Evolutionary conservation across 1,139 yeast genomes (phyloP), one percentile per base, ranked within the genome.

Genomic region (Geotrichum cucujoidarum): DNA sequence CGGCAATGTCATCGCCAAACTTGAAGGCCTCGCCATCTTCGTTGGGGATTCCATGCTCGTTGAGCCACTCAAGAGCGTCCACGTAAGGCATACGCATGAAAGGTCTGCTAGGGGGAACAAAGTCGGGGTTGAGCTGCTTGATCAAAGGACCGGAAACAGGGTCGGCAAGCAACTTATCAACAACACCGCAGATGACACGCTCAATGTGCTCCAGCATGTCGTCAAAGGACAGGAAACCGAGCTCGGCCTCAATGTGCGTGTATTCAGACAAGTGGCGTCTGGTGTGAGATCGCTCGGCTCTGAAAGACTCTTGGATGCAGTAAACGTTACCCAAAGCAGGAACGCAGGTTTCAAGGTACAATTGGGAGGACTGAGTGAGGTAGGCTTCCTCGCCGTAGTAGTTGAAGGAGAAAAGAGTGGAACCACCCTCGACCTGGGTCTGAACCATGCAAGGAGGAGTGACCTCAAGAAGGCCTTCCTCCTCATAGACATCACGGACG

Each of bases 381-480:
- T 75, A 94, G 14, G 98, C 98, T 67, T 90, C 94, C 73, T 92
- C 95, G 45, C 97, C 97, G 66, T 94, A 94, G 74, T 94, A 94
- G 67, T 87, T 85, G 75, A 94, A 75, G 61, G 83, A 81, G 74
- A 94, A 94, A 65, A 94, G 76, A 16, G 98, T 94, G 30, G 97
- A 85, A 48, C 99, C 99, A 67, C 99, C 98, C 74, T 94, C 99
- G 53, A 94, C 99, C 74, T 92, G 97, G 40, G 97, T 90, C 73
- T 94, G 98, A 51, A 94, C 99, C 97, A 94, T 90, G 72, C 97
- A 90, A 62, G 99, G 99, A 43, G 98, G 97, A 33, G 97, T 92
- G 53, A 94, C 97, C 74, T 94, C 99, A 40, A 80, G 72, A 50
- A 89, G 65, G 36, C 80, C 78, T 71, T 85, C 90, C 61, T 88